A percentile compares a stretch with the other conserved stretches of the same genome.
These are phyloP conservation scores for Pisolithus orientalis DNA, from an alignment of 768 basidiomycete genomes.

Conservation along the genomic window DNA sequence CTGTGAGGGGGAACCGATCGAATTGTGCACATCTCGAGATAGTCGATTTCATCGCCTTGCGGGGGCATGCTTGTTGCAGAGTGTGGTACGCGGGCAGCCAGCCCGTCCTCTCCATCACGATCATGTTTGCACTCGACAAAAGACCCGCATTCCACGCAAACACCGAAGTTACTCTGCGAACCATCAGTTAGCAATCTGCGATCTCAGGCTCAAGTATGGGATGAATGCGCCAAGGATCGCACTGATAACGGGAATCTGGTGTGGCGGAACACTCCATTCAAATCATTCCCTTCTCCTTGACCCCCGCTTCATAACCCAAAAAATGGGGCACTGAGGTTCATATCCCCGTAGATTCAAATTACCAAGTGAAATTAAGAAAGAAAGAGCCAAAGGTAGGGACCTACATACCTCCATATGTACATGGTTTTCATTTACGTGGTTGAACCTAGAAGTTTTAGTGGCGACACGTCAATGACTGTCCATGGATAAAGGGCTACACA, in stretches of 20 bases:
- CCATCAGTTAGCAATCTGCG: slow-evolving; percentile 6
- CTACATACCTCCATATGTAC: slow-evolving; percentile 69
- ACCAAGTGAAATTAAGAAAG: not conserved
- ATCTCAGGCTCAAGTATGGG: slow-evolving; percentile 1
- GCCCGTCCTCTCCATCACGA: slow-evolving; percentile 16
- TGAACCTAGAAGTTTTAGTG: slow-evolving; percentile 47
- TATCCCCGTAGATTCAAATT: not conserved
- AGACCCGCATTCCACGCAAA: slow-evolving; percentile 68
- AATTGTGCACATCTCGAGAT: slow-evolving; percentile 66
- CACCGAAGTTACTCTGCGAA: slow-evolving; percentile 62
- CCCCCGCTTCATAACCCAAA: not conserved
- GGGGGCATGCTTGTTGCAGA: slow-evolving; percentile 7
- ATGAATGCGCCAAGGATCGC: not conserved
- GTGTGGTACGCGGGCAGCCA: not conserved
- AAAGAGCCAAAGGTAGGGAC: slow-evolving; percentile 7
- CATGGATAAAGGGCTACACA: not conserved
- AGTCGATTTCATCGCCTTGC: slow-evolving; percentile 24
- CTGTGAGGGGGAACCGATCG: slow-evolving; percentile 39
- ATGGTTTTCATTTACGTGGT: slow-evolving; percentile 62
- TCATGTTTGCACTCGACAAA: slow-evolving; percentile 66
- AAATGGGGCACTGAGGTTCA: not conserved
- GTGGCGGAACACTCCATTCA: not conserved
- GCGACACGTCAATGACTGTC: slow-evolving; percentile 2
- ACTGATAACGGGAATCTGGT: not conserved
- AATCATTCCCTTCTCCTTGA: no score